These are phyloP conservation scores for Odonthalia washingtoniensis DNA, from an alignment of 31 red algal species.

Conservation along the genomic window DNA sequence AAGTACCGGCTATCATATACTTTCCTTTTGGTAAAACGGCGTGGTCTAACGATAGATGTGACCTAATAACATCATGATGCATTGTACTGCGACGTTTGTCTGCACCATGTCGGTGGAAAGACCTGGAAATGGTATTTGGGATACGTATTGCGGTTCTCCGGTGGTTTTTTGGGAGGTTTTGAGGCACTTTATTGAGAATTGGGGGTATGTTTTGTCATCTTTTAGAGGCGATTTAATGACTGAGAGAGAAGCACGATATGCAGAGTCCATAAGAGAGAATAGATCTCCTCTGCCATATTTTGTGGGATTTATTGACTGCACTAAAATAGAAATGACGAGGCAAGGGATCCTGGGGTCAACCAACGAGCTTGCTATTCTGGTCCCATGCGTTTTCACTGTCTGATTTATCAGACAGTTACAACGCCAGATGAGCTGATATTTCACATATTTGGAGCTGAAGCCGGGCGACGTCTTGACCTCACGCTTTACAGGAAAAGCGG, in stretches of 20 bases:
- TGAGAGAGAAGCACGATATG: neutral
- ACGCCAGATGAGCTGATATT: neutral
- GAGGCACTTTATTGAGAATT: neutral
- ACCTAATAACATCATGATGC: neutral
- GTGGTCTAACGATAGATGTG: neutral
- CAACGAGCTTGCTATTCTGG: slow-evolving; percentile 1
- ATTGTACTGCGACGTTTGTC: neutral
- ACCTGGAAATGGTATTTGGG: neutral
- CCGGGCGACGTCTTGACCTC: neutral
- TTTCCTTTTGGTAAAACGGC: neutral
- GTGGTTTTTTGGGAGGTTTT: slow-evolving; percentile 29
- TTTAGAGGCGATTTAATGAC: neutral
- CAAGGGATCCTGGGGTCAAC: neutral
- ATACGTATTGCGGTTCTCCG: neutral
- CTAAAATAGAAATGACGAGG: slow-evolving; percentile 13
- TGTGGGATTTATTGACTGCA: slow-evolving; percentile 18
- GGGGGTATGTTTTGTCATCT: neutral
- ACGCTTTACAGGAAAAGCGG: neutral
- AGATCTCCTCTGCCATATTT: neutral
- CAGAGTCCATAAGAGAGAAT: neutral
- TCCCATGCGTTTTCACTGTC: slow-evolving; percentile 12
- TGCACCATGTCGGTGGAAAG: neutral
- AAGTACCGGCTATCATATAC: neutral
- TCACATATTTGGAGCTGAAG: neutral
- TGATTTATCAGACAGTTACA: slow-evolving; percentile 28